Percentiles rank a stretch among this genome's conserved stretches.
These are phyloP conservation scores for Phytophthora syringae DNA, from an alignment of 352 stramenopile genomes.

Conservation along the genomic window DNA sequence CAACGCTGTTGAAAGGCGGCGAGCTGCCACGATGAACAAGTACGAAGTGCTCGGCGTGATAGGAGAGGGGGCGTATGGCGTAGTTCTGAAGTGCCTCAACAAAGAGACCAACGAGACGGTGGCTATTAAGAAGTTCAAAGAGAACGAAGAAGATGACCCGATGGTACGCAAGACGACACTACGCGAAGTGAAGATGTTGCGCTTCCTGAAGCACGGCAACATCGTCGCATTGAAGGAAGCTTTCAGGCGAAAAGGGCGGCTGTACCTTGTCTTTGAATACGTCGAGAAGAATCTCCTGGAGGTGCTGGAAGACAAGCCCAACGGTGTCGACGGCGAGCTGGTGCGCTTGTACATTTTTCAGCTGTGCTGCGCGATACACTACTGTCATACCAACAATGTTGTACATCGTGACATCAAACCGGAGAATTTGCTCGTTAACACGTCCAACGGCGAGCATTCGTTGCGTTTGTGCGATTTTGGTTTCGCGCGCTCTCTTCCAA, in stretches of 20 bases:
- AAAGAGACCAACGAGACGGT: conserved; percentile 98
- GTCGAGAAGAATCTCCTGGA: conserved; percentile 97
- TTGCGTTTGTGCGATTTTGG: conserved; percentile 99
- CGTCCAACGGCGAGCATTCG: conserved; percentile 93
- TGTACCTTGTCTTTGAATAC: conserved; percentile 99
- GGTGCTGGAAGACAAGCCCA: conserved; percentile 92
- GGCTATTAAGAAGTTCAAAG: conserved; percentile 99
- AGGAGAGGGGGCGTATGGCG: conserved; percentile 94
- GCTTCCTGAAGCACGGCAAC: conserved; percentile 97
- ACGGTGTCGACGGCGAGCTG: conserved; percentile 90
- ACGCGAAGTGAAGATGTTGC: conserved; percentile 99
- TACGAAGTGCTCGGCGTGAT: conserved; percentile 95
- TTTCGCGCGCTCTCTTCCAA: conserved; percentile 86
- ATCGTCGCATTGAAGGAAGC: conserved; percentile 98
- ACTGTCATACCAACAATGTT: conserved; percentile 97
- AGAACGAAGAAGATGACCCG: conserved; percentile 90
- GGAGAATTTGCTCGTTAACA: conserved; percentile 98
- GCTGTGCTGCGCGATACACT: conserved; percentile 95
- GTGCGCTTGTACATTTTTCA: conserved; percentile 99
- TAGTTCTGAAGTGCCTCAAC: conserved; percentile 93
- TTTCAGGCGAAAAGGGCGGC: conserved; percentile 95
- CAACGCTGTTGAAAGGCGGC: conserved; percentile 19
- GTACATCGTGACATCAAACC: conserved; percentile 99
- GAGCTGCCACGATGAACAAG: conserved; percentile 86
- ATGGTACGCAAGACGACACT: conserved; percentile 95